Conservation (phyloP, 163 green algal species). For the Coccomyxa subellipsoidea region DNA sequence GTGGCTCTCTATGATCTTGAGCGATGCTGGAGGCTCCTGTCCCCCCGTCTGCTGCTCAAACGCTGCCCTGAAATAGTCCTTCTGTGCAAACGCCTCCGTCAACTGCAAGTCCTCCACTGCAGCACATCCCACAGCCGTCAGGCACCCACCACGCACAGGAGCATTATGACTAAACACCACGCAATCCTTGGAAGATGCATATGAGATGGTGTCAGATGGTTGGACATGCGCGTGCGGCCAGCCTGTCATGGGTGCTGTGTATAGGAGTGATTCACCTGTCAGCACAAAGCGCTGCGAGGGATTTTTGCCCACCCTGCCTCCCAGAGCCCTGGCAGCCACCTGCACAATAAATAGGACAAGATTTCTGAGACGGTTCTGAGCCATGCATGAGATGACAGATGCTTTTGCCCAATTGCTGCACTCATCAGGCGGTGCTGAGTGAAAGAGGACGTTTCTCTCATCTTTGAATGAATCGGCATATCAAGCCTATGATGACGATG, state of each 20-base stretch:
- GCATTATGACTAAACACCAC: too few species aligned
- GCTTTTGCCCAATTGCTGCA: too few species aligned
- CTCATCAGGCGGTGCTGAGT: too few species aligned
- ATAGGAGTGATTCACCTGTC: neutral
- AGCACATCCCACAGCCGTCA: neutral
- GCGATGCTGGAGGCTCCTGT: neutral
- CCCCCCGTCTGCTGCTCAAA: neutral
- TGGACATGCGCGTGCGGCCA: neutral
- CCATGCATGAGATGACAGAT: too few species aligned
- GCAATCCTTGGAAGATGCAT: neutral
- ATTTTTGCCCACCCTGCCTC: constrained; percentile 39
- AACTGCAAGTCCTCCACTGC: constrained; percentile 10
- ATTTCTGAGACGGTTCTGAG: too few species aligned
- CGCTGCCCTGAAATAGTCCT: neutral
- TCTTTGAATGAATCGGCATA: too few species aligned
- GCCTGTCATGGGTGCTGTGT: neutral
- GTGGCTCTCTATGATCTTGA: constrained; percentile 14
- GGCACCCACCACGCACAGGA: too few species aligned
- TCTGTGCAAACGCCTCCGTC: neutral
- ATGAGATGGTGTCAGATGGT: neutral
- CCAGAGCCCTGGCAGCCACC: constrained; percentile 21
- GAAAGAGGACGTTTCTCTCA: too few species aligned
- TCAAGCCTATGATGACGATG: too few species aligned
- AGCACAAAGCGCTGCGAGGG: constrained; percentile 41
- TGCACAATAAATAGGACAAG: neutral